Conservation (phyloP, 768 basidiomycete genomes). For the Kwoniella dendrophila region DNA sequence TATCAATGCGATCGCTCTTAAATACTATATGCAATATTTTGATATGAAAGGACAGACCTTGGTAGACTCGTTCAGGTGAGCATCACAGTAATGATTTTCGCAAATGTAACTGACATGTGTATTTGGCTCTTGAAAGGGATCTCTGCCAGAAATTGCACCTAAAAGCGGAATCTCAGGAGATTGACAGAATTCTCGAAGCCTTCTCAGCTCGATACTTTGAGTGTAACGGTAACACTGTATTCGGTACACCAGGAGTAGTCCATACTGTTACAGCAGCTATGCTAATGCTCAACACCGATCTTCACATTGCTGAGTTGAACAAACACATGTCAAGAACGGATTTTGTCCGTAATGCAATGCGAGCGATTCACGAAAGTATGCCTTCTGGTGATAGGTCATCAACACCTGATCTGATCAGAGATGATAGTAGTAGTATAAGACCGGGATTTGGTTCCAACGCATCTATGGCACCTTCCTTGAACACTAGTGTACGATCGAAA, state of each 20-base stretch:
- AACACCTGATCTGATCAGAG: constrained; percentile 65
- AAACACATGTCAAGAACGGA: constrained; percentile 88
- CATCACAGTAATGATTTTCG: neutral
- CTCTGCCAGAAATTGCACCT: constrained; percentile 89
- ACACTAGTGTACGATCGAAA: constrained; percentile 15
- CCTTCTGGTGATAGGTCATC: constrained; percentile 61
- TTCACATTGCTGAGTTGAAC: constrained; percentile 88
- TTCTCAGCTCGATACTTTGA: constrained; percentile 90
- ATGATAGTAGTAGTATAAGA: constrained; percentile 60
- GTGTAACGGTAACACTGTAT: constrained; percentile 79
- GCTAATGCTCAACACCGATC: constrained; percentile 90
- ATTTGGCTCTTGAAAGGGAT: no score
- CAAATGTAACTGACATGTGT: no score
- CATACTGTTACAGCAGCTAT: constrained; percentile 93
- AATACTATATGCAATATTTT: constrained; percentile 82
- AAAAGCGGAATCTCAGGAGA: constrained; percentile 95
- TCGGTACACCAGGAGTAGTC: constrained; percentile 84
- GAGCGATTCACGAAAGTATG: constrained; percentile 77
- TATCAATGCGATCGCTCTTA: constrained; percentile 74
- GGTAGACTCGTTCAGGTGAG: constrained; percentile 84
- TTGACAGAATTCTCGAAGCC: constrained; percentile 91
- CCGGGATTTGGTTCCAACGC: constrained; percentile 14
- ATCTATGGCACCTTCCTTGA: constrained; percentile 19
- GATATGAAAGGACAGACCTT: constrained; percentile 81
- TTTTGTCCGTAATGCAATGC: constrained; percentile 89